Conservation (phyloP, 2,329 filamentous ascomycete genomes). For the Lojkania enalia region DNA sequence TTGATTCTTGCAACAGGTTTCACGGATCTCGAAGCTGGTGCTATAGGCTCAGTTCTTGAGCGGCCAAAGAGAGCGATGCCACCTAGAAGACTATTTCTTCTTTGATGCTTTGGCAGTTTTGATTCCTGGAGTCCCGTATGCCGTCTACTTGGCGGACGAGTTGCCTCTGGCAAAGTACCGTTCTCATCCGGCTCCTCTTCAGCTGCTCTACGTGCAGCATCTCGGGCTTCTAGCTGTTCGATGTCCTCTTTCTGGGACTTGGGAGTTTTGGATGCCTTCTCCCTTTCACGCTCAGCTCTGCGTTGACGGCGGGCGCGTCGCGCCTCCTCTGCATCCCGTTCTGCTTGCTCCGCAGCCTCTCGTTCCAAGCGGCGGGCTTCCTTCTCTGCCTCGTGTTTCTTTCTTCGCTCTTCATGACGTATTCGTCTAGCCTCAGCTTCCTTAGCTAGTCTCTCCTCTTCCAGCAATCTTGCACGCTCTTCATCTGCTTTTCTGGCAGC, state of each 20-base stretch:
- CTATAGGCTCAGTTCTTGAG: constrained; percentile 34
- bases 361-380: constrained; percentile 16
- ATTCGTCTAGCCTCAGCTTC: constrained; percentile 35
- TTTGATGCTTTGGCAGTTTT: constrained; percentile 18
- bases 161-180: constrained; percentile 23
- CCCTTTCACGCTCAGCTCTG: constrained; percentile 31
- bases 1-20: constrained; percentile 26
- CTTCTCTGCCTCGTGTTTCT: constrained; percentile 29
- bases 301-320: constrained; percentile 27
- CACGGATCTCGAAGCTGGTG: constrained; percentile 26
- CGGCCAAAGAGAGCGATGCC: constrained; percentile 35
- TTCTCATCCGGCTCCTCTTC: constrained; percentile 27
- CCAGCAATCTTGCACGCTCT: constrained; percentile 23
- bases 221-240: constrained; percentile 21
- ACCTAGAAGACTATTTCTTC: constrained; percentile 35
- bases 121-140: constrained; percentile 27
- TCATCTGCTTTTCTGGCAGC: constrained; percentile 29
- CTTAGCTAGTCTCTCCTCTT: constrained; percentile 22
- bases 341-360: constrained; percentile 9
- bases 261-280: constrained; percentile 18
- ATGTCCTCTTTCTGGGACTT: constrained; percentile 19
- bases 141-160: constrained; percentile 27
- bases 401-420: constrained; percentile 30
- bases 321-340: constrained; percentile 28
- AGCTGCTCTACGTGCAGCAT: constrained; percentile 33